Evolutionary conservation across 169 alveolate genomes (phyloP).

Genomic region (Plasmodium malariae): DNA sequence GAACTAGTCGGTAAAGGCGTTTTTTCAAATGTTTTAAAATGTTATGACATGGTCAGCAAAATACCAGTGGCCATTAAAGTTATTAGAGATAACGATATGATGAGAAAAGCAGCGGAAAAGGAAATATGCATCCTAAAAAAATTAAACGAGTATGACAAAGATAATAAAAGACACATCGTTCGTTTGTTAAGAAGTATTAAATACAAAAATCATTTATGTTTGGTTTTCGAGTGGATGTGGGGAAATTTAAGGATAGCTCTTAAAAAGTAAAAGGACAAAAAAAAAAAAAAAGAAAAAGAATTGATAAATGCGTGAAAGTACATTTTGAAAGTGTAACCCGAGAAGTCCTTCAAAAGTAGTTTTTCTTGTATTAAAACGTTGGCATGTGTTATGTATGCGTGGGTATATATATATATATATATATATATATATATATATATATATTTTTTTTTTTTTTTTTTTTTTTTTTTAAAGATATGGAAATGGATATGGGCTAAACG

Average conservation of each 20-base stretch:
- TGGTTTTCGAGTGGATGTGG: constrained; percentile 94
- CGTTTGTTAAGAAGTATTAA: constrained; percentile 86
- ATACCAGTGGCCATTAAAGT: constrained; percentile 89
- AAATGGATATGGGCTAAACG: constrained; percentile 87
- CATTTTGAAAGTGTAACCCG: too few species aligned
- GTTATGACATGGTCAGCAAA: constrained; percentile 82
- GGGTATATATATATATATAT: not conserved
- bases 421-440: constrained; percentile 12
- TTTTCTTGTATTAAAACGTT: too few species aligned
- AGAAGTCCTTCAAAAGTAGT: too few species aligned
- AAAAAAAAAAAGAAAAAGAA: constrained; percentile 9
- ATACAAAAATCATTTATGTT: constrained; percentile 91
- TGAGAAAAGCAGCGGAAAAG: constrained; percentile 93
- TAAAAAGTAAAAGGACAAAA: constrained; percentile 78
- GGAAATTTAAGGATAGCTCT: constrained; percentile 91
- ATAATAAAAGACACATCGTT: constrained; percentile 87
- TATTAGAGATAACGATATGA: constrained; percentile 92
- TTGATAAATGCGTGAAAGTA: too few species aligned
- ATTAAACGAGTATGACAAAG: constrained; percentile 89
- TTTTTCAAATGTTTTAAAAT: constrained; percentile 89
- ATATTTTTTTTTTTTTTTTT: not conserved
- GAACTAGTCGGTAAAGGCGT: constrained; percentile 93
- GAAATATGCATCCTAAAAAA: constrained; percentile 88
- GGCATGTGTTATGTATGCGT: not conserved
- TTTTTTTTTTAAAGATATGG: constrained; percentile 82